phyloP scores from a whole-genome alignment of 164 flowering plant genomes.

The Euptelea pleiosperma region DNA sequence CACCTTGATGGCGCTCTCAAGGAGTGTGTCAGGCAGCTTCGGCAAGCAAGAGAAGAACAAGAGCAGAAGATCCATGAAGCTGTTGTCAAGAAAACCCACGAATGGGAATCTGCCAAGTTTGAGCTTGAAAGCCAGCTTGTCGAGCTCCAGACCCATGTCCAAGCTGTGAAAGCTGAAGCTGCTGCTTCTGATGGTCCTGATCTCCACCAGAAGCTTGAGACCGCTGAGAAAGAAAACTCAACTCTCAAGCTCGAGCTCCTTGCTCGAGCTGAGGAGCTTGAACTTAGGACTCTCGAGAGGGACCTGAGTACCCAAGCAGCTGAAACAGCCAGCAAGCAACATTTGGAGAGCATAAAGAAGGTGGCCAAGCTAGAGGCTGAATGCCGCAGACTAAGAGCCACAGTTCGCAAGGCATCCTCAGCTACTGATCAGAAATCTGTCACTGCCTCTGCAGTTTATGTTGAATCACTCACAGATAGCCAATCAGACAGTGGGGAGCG shows the following conservation, averaged over 20 bases:
- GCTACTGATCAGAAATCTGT: slow-evolving; percentile 40
- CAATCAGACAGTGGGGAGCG: slow-evolving; percentile 73
- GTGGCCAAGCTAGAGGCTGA: slow-evolving; percentile 84
- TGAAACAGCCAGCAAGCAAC: slow-evolving; percentile 85
- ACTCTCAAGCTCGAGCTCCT: slow-evolving; percentile 51
- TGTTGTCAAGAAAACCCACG: slow-evolving; percentile 38
- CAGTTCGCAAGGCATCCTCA: slow-evolving; percentile 36
- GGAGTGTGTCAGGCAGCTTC: slow-evolving; percentile 55
- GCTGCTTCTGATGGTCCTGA: slow-evolving; percentile 27
- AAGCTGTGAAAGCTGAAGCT: slow-evolving; percentile 36
- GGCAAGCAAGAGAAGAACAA: slow-evolving; percentile 55
- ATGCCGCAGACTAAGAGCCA: slow-evolving; percentile 58
- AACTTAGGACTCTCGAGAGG: slow-evolving; percentile 70
- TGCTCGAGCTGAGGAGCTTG: slow-evolving; percentile 54
- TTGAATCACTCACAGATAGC: slow-evolving; percentile 68
- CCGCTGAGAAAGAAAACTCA: slow-evolving; percentile 57
- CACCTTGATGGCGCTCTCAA: slow-evolving; percentile 62
- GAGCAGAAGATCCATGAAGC: slow-evolving; percentile 47
- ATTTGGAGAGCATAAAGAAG: slow-evolving; percentile 78
- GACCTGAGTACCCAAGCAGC: slow-evolving; percentile 90
- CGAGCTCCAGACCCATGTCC: slow-evolving; percentile 47
- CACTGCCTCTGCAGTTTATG: slow-evolving; percentile 41
- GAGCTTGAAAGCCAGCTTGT: slow-evolving; percentile 55
- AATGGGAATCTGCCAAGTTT: slow-evolving; percentile 52
- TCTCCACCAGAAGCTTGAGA: slow-evolving; percentile 37